Conservation (phyloP, 306 rosid species). For the Pyrus pyrifolia region DNA sequence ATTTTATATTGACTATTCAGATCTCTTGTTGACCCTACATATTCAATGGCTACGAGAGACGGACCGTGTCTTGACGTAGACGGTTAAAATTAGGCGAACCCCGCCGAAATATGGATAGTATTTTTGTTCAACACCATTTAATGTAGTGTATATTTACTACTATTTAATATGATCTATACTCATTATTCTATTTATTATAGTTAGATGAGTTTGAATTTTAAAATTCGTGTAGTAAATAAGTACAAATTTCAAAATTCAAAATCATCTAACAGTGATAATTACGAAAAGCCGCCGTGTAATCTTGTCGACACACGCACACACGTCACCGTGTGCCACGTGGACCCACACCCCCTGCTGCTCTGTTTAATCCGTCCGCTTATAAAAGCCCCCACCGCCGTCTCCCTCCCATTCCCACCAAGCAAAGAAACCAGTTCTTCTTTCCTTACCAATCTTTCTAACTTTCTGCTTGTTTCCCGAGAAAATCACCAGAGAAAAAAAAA, state of each 20-base stretch:
- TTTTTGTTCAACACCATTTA: no score
- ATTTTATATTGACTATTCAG: no score
- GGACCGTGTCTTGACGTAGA: not conserved
- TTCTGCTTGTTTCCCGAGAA: not conserved
- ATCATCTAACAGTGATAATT: rapidly evolving
- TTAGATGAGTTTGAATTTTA: no score
- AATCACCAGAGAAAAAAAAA: not conserved
- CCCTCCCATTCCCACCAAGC: not conserved
- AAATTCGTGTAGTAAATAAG: rapidly evolving
- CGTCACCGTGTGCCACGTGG: not conserved
- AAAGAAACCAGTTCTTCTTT: not conserved
- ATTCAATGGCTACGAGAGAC: not conserved
- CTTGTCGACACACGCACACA: not conserved
- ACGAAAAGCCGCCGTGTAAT: not conserved
- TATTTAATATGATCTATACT: no score
- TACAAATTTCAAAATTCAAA: no score
- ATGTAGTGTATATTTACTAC: rapidly evolving
- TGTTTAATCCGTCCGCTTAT: not conserved
- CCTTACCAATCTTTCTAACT: not conserved
- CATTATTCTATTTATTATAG: no score
- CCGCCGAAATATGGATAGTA: no score
- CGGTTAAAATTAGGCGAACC: not conserved
- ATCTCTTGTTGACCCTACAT: no score
- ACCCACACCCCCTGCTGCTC: not conserved
- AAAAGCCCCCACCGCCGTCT: not conserved